phyloP scores from a whole-genome alignment of 176 grass and related monocot species.

The Miscanthus lutarioriparius region DNA sequence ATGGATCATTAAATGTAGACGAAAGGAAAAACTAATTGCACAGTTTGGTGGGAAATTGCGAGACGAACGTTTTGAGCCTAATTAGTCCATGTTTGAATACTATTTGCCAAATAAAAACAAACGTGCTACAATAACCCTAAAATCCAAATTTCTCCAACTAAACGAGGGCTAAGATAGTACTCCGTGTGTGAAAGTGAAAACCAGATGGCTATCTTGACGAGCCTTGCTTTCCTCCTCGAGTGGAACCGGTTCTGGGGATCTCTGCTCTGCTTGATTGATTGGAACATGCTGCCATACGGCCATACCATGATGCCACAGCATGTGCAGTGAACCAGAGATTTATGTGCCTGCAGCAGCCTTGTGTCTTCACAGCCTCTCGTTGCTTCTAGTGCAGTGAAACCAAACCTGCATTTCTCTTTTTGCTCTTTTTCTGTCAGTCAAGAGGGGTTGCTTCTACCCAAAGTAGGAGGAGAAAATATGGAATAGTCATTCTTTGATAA shows the following conservation, averaged over 20 bases:
- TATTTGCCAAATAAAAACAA: no score
- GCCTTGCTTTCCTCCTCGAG: neutral
- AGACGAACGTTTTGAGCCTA: no score
- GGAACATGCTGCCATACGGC: constrained; percentile 22
- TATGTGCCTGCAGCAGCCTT: constrained; percentile 15
- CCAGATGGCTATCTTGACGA: no score
- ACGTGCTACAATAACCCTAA: no score
- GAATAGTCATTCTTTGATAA: neutral
- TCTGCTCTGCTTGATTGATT: constrained; percentile 24
- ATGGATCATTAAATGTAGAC: no score
- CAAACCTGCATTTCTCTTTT: neutral
- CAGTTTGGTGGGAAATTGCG: no score
- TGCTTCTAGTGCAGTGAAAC: constrained; percentile 40
- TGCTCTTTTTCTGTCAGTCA: neutral
- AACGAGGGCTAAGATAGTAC: no score
- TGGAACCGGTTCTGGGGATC: constrained; percentile 30
- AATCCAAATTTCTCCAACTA: no score
- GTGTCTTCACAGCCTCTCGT: neutral
- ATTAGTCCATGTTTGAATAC: no score
- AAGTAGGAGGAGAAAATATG: neutral
- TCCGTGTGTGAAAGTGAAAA: no score
- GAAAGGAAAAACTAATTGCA: no score
- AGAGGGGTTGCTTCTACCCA: neutral
- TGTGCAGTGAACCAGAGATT: constrained; percentile 33
- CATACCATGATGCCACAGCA: neutral